These are phyloP conservation scores for Suillus alpinus DNA, from an alignment of 768 basidiomycete genomes.

Conservation along the genomic window DNA sequence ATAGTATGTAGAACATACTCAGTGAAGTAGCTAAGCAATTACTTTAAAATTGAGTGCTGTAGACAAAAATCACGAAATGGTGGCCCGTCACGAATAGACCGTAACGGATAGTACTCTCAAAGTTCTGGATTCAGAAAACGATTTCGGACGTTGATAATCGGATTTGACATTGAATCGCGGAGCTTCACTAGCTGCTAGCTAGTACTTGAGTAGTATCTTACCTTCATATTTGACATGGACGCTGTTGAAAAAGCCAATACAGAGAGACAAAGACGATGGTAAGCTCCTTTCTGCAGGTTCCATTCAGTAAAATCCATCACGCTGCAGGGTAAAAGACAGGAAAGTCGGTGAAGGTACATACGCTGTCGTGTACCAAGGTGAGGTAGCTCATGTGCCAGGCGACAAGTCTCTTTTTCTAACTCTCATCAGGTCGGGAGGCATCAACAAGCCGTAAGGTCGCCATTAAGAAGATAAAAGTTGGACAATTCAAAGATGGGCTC, in stretches of 20 bases:
- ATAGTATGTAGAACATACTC: too few species aligned
- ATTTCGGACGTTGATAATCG: too few species aligned
- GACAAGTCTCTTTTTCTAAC: constrained; percentile 11
- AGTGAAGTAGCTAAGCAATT: too few species aligned
- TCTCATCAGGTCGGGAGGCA: constrained; percentile 60
- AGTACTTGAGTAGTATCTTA: background rate
- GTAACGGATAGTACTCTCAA: too few species aligned
- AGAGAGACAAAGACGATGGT: constrained; percentile 72
- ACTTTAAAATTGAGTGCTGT: too few species aligned
- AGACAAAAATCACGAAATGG: too few species aligned
- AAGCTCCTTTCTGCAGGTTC: constrained; percentile 10
- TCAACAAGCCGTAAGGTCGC: constrained; percentile 83
- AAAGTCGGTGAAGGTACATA: constrained; percentile 93
- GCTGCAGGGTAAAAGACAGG: constrained; percentile 68
- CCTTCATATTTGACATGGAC: constrained; percentile 53
- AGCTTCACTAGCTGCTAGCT: too few species aligned
- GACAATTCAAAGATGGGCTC: constrained; percentile 95
- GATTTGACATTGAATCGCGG: too few species aligned
- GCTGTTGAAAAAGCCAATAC: constrained; percentile 78
- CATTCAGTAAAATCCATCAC: constrained; percentile 6
- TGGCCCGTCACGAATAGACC: too few species aligned
- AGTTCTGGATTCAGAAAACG: too few species aligned
- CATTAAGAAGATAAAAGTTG: constrained; percentile 98
- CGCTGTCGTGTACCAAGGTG: constrained; percentile 93
- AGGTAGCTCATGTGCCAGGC: constrained; percentile 13